Conservation (phyloP, 1,284 basidiomycete species). For the Phellopilus nigrolimitatus region DNA sequence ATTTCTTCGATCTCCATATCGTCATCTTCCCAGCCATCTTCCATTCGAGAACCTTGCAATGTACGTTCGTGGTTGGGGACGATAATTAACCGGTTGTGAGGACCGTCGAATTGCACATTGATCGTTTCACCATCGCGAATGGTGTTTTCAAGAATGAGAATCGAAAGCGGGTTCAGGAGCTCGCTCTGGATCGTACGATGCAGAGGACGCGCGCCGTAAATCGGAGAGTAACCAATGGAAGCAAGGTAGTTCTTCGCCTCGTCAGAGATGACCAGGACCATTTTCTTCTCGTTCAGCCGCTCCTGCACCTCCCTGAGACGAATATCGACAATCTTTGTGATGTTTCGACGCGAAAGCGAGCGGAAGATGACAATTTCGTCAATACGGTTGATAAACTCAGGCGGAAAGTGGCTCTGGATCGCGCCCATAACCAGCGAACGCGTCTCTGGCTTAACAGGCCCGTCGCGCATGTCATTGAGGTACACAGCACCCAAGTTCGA, state of each 20-base stretch:
- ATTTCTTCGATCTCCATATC: conserved; percentile 77
- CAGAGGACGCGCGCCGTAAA: conserved; percentile 89
- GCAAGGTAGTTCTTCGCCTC: conserved; percentile 81
- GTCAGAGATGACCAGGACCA: conserved; percentile 72
- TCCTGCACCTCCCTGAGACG: conserved; percentile 72
- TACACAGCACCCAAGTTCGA: conserved; percentile 83
- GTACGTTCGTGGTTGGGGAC: conserved; percentile 81
- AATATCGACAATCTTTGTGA: conserved; percentile 82
- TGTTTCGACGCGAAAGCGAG: conserved; percentile 67
- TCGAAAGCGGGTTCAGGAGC: conserved; percentile 87
- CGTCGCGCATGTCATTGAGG: conserved; percentile 74
- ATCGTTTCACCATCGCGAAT: conserved; percentile 82
- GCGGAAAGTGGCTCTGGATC: conserved; percentile 83
- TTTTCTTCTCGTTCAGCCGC: conserved; percentile 76
- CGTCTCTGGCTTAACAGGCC: conserved; percentile 62
- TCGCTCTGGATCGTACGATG: conserved; percentile 91
- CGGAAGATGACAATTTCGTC: conserved; percentile 90
- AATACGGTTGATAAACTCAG: conserved; percentile 90
- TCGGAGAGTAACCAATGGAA: conserved; percentile 79
- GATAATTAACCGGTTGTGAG: conserved; percentile 77
- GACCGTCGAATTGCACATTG: conserved; percentile 76
- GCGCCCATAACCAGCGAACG: conserved; percentile 70
- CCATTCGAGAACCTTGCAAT: conserved; percentile 46
- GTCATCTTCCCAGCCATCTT: conserved; percentile 47
- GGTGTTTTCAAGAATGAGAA: conserved; percentile 81